Conservation (phyloP, 768 basidiomycete genomes). For the Suillus placidus region DNA sequence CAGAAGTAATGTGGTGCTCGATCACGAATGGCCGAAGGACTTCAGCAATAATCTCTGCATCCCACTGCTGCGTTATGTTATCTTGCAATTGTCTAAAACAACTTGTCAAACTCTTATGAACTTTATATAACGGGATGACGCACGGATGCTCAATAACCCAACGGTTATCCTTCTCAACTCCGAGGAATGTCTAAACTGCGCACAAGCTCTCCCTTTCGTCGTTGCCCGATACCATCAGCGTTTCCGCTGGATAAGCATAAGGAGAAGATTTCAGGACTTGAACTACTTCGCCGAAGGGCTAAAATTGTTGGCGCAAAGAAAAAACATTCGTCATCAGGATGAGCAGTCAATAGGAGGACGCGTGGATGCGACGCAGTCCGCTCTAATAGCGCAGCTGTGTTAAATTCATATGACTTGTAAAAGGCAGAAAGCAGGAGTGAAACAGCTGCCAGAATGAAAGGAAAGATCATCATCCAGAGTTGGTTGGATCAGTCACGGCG, state of each 20-base stretch:
- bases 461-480: slow-evolving; percentile 15
- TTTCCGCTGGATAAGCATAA: slow-evolving; percentile 81
- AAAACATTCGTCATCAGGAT: slow-evolving; percentile 94
- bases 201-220: slow-evolving; percentile 59
- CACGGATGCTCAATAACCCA: slow-evolving; percentile 74
- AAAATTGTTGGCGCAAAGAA: slow-evolving; percentile 90
- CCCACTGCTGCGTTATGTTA: slow-evolving; percentile 71
- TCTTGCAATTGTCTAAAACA: slow-evolving; percentile 65
- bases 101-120: slow-evolving; percentile 15
- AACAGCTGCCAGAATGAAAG: slow-evolving; percentile 20
- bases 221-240: slow-evolving; percentile 72
- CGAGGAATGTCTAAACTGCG: slow-evolving; percentile 69
- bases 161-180: slow-evolving; percentile 56
- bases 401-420: slow-evolving; percentile 29
- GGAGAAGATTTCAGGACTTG: slow-evolving; percentile 48
- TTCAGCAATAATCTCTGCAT: slow-evolving; percentile 55
- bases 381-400: slow-evolving; percentile 22
- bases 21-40: slow-evolving; percentile 62
- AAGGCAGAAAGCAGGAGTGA: slow-evolving; percentile 24
- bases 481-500: neutral
- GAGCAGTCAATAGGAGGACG: slow-evolving; percentile 80
- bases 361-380: slow-evolving; percentile 16
- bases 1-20: slow-evolving; percentile 62
- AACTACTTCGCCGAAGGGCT: slow-evolving; percentile 40
- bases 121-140: slow-evolving; percentile 32